Evolutionary conservation across 257 asterid genomes (phyloP), one percentile per base, ranked within the genome.

Genomic region (Coffea canephora): DNA sequence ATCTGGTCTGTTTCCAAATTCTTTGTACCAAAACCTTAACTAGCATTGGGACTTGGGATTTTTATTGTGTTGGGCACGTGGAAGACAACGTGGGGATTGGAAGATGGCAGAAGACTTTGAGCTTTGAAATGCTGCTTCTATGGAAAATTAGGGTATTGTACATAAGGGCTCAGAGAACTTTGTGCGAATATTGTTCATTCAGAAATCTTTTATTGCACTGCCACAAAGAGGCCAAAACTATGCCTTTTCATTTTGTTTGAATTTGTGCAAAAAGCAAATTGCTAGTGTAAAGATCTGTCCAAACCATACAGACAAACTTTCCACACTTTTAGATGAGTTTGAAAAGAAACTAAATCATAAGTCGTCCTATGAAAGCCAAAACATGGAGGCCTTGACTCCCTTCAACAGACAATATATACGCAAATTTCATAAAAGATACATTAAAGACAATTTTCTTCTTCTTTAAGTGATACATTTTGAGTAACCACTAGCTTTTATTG

Each of bases 401-500:
- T 16, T 54, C 23, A 39, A 23, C 43, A 8, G 21, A 59, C 79
- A 41, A 14, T 16, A 39, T 41, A 19, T 61, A 21, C 43, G 41
- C 34, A 13, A n/a, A 8, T 61, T 61, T 23, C 71, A 74, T 13
- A 62, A 65, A 6, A 36, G 25, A 34, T 25, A 21, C 39, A 10
- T 59, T 64, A 61, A 13, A 31, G 59, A 45, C 50, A 39, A 7
- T 14, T 75, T 4, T 55, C 54, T 64, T 76, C 23, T 79, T 77
- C 64, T 70, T 78, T 31, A 43, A 69, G 34, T 72, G 34, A 16
- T 79, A 31, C 0, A 8, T 25, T 43, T 75, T 45, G 31, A n/a
- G 75, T 78, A 83, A 84, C 83, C 68, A 64, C 70, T 59, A 73
- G 73, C 69, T 55, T 68, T 80, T 59, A 75, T 67, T 85, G 68